A percentile compares a stretch with the other conserved stretches of the same genome.
Evolutionary conservation across 352 stramenopile species (phyloP).

Genomic region (Pythium dissimile): DNA sequence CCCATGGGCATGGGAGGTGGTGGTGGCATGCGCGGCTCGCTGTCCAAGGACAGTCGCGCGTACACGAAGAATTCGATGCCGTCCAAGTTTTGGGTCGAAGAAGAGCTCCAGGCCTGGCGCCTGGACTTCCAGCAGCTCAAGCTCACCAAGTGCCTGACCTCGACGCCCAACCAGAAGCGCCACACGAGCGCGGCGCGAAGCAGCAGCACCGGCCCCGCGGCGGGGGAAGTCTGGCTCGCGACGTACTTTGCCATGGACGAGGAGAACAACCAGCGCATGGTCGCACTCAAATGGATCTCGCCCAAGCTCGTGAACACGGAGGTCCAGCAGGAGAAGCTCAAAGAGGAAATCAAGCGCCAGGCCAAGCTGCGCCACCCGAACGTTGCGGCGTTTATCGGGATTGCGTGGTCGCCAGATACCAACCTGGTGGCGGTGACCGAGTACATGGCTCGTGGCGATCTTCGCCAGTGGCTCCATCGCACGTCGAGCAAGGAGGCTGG

Average conservation of each 20-base stretch:
- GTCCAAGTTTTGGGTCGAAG: conserved; percentile 58
- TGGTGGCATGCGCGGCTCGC: background rate
- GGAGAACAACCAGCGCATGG: conserved; percentile 31
- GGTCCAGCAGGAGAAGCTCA: conserved; percentile 49
- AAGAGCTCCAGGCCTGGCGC: conserved; percentile 64
- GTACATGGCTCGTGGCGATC: conserved; percentile 67
- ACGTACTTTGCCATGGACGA: conserved; percentile 32
- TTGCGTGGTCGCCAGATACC: conserved; percentile 65
- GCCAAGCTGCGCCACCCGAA: conserved; percentile 61
- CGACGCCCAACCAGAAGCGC: conserved; percentile 41
- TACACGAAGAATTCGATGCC: conserved; percentile 4
- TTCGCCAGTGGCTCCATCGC: conserved; percentile 67
- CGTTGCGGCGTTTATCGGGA: conserved; percentile 62
- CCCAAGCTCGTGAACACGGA: conserved; percentile 27
- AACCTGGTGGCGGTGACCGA: conserved; percentile 67
- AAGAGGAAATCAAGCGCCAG: conserved; percentile 56
- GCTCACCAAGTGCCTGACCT: conserved; percentile 51
- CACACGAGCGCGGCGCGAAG: conserved; percentile 21
- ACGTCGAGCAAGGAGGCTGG: conserved; percentile 33
- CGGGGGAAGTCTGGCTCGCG: conserved; percentile 58
- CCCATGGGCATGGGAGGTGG: background rate
- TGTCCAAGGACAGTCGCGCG: background rate
- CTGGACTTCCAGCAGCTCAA: conserved; percentile 62
- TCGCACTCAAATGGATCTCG: conserved; percentile 57
- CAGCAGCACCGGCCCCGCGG: conserved; percentile 30